phyloP scores from a whole-genome alignment of 2,329 filamentous ascomycete genomes.

The Arthroderma sp. region DNA sequence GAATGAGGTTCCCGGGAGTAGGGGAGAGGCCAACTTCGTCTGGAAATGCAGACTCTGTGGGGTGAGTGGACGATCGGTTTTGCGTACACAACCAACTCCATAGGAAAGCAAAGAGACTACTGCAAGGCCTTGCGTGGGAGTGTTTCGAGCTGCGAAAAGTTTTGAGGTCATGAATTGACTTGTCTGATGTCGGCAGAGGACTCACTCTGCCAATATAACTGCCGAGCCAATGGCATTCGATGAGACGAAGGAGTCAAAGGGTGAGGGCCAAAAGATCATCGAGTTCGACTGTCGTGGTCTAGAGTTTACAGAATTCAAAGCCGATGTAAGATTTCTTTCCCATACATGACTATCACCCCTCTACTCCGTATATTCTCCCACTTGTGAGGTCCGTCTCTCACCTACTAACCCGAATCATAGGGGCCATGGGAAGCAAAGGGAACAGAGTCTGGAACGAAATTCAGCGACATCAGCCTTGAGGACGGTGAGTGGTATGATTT shows the following conservation, averaged over 20 bases:
- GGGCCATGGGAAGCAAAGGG: constrained; percentile 86
- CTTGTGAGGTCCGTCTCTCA: too few species aligned
- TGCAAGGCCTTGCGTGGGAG: neutral
- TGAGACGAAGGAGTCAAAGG: constrained; percentile 13
- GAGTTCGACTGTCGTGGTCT: constrained; percentile 89
- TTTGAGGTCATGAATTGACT: neutral
- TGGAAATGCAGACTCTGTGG: constrained; percentile 99
- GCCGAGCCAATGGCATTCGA: constrained; percentile 58
- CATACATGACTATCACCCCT: too few species aligned
- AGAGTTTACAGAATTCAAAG: constrained; percentile 80
- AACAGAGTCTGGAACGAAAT: constrained; percentile 66
- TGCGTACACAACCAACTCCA: neutral
- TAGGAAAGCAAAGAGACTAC: neutral
- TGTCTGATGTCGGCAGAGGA: constrained; percentile 22
- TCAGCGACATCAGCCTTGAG: constrained; percentile 64
- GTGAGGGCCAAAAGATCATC: constrained; percentile 66
- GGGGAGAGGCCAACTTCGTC: constrained; percentile 97
- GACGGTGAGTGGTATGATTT: constrained; percentile 99
- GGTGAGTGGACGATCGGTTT: constrained; percentile 38
- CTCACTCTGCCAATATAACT: constrained; percentile 64
- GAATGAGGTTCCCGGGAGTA: constrained; percentile 83
- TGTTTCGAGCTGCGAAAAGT: too few species aligned
- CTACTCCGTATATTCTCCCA: too few species aligned
- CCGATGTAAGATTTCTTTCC: constrained; percentile 56
- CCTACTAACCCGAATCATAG: constrained; percentile 32